A percentile compares a stretch with the other conserved stretches of the same genome.
Evolutionary conservation across 306 rosid genomes (phyloP).

Genomic region (Spatholobus suberectus): DNA sequence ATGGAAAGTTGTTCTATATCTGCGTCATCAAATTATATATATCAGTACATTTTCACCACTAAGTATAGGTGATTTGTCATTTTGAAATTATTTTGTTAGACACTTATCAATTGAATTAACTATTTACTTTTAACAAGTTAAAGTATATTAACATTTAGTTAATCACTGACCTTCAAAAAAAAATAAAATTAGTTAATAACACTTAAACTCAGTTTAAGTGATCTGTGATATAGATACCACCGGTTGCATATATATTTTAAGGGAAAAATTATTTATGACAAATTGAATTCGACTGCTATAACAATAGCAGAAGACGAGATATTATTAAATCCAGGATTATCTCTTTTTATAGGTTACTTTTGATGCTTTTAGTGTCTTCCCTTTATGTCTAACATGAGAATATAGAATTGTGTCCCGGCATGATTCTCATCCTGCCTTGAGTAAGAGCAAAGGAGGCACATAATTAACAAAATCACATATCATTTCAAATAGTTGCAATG

Average conservation of each 20-base stretch:
- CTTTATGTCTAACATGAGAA: background rate
- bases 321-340: background rate
- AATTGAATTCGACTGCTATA: background rate
- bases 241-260: background rate
- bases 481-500: background rate
- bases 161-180: no score
- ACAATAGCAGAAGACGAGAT: background rate
- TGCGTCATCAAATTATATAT: background rate
- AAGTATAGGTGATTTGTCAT: background rate
- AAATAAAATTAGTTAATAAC: background rate
- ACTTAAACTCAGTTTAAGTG: background rate
- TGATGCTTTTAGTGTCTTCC: background rate
- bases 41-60: background rate
- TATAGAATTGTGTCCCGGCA: background rate
- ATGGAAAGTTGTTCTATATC: background rate
- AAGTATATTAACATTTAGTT: background rate
- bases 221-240: background rate
- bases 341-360: background rate
- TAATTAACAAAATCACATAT: background rate
- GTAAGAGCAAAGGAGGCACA: background rate
- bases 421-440: background rate
- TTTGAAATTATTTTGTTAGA: background rate
- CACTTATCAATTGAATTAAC: background rate
- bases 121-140: background rate
- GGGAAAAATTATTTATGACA: background rate